Base-by-base conservation (phyloP, 768 basidiomycete genomes). In the Boletus coccyginus region DNA sequence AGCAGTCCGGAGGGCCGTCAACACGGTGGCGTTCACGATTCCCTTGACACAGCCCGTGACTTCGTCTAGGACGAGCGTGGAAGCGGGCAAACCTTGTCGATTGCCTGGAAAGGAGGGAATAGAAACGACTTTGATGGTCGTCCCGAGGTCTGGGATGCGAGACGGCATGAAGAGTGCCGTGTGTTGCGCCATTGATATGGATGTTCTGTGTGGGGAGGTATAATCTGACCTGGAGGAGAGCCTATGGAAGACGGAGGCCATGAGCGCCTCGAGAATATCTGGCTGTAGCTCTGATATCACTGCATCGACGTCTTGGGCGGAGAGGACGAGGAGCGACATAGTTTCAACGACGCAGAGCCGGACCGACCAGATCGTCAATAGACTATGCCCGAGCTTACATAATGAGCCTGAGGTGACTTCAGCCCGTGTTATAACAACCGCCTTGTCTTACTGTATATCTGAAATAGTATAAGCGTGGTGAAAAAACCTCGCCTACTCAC, bases 111-210 rank as follows among this genome's bases (percentile, higher is more conserved):
- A 60, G 4, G 71, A 74, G 0, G 93, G 93, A 2, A 93, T 78
- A 31, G 84, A 87, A 4, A 92, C 93, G n/a, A 92, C 80, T 71
- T 97, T 95, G 57, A 92, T 76, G 3, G 87, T 74, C 1, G 88
- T 87, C 2, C 84, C 85, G n/a, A 66, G 40, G 29, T 60, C 56
- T 21, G 73, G 67, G 11, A 87, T 75, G 27, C 87, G 81, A 8
- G 90, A 83, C 3, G 94, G 92, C 94, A 96, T 96, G 71, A 93
- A 89, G 3, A 97, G 75, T 0, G 81, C 76, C 1, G 78, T 86
- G 61, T 92, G 84, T 42, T 78, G 75, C 9, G 69, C 63, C 49
- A 79, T 83, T 0, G 75, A 73, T 12, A 94, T 67, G 0, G 77
- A 71, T 0, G 79, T 81, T 47, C 93, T 79, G 52, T 82, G 86